Evolutionary conservation across 139 green algal species (phyloP), one percentile per base, ranked within the genome.

Genomic region (Micromonas commoda): DNA sequence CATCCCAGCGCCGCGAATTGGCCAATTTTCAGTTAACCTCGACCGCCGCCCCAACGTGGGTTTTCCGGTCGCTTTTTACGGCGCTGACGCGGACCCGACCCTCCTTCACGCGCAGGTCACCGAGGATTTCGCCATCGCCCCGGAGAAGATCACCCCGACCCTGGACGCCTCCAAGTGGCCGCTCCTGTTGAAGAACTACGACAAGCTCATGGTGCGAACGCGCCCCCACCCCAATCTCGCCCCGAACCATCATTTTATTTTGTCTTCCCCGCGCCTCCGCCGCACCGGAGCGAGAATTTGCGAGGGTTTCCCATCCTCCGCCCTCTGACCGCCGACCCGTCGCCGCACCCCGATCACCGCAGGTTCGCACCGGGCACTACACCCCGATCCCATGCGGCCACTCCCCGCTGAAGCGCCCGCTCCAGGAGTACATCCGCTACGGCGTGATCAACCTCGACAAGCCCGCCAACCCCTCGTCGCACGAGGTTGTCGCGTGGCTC

Each of bases 361-460:
- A 98, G 71, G 91, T 98, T 0, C 87, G 94, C 13, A 97, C 92
- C 0, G 95, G 94, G 16, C 95, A 98, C 84, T 99, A 99, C 89
- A 99, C 95, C 4, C 95, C 95, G 21, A 98, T 99, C 57, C 93
- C 95, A 13, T 87, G 83, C 19, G 95, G 95, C 16, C 79, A 89
- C 83, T 97, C 94, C 1, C 95, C 95, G 16, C 84, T 99, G 4
- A 89, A 90, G 66, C 89, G 94, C 1, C 85, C 91, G 2, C 80
- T 98, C 2, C 83, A 92, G 64, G 95, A 98, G 51, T 97, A 99
- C 80, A 79, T 99, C 32, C 89, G 86, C 5, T 98, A 98, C 76
- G 95, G 95, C 4, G 93, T 96, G 39, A 92, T 98, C 76, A 99
- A 99, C 85, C 85, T 99, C 21, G 95, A 99, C 88, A 99, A 99